Conservation (phyloP, 1,284 basidiomycete species). For the Paramarasmius palmivorus region DNA sequence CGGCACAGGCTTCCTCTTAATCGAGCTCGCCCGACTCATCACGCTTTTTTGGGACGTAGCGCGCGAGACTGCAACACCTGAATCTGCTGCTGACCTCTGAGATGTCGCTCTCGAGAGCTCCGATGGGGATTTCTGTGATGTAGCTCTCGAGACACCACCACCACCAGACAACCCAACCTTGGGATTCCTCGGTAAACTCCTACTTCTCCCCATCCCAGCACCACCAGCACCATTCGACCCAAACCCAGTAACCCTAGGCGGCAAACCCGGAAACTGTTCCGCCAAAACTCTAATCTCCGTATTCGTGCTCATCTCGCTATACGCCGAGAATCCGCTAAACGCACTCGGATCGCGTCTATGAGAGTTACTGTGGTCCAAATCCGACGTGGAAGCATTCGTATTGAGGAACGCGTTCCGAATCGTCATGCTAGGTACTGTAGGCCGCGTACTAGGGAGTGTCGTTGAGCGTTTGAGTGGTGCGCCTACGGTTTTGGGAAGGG, state of each 20-base stretch:
- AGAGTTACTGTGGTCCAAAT: constrained; percentile 5
- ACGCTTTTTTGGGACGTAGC: background rate
- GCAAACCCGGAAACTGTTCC: background rate
- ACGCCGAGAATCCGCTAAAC: background rate
- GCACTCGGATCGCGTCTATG: constrained; percentile 1
- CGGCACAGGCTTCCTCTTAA: constrained; percentile 12
- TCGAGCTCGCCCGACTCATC: too few species aligned
- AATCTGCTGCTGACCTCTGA: background rate
- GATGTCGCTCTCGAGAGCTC: background rate
- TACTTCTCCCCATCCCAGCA: too few species aligned
- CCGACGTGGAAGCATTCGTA: constrained; percentile 2
- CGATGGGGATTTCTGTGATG: background rate
- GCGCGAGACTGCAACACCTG: background rate
- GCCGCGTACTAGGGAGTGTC: constrained; percentile 4
- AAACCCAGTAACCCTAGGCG: too few species aligned
- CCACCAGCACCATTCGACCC: too few species aligned
- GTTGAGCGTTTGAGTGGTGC: background rate
- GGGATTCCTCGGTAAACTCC: too few species aligned
- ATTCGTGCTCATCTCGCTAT: background rate
- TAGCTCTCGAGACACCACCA: too few species aligned
- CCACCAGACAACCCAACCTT: too few species aligned
- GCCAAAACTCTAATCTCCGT: background rate
- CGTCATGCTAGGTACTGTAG: background rate
- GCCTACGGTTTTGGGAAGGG: constrained; percentile 7
- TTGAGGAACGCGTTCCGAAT: constrained; percentile 6